Evolutionary conservation across 139 green algal species (phyloP), one percentile per base, ranked within the genome.

Genomic region (Pleodorina starrii): DNA sequence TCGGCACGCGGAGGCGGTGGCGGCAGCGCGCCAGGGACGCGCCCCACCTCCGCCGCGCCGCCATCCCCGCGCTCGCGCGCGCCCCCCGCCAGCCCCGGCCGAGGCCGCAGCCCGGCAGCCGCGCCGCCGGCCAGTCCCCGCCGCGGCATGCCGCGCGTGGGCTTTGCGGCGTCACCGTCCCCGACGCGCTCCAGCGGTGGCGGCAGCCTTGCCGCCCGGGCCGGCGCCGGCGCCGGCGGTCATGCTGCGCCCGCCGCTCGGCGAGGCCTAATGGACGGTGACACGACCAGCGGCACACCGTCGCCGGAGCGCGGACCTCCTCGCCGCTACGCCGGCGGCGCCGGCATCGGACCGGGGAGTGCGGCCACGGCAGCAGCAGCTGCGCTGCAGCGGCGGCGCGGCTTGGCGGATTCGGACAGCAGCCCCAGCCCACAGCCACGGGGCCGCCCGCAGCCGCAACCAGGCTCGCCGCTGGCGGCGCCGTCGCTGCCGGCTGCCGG

Each of bases 231-330:
- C 12, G 68, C 35, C 32, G 63, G 29, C 63, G 63, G n/a, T n/a
- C n/a, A n/a, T n/a, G n/a, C 63, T 73, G 63, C 21, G 63, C 63
- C 63, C 63, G 38, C 60, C 1, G 38, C 60, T 0, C 63, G 82
- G 6, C 82, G 82, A 5, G 82, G 82, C 32, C 82, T 88, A 0
- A 80, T 88, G 82, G 82, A 88, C n/a, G 82, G 81, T 1, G 81
- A 87, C 81, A 87, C 59, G 17, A 74, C 78, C 57, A 86, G 57
- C 57, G 59, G 79, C 79, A n/a, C 79, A 17, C 80, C 82, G 4
- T 80, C 82, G 32, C 82, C 82, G 1, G 82, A 88, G 29, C 63
- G 82, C 5, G 11, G n/a, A n/a, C n/a, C n/a, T n/a, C n/a, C n/a
- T 63, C 19, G 21, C 14, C 17, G 25, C 23, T 21, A 66, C 5